A percentile compares a stretch with the other conserved stretches of the same genome.
Evolutionary conservation across 2,329 filamentous ascomycete species (phyloP).

Genomic region (Trichoderma arundinaceum): DNA sequence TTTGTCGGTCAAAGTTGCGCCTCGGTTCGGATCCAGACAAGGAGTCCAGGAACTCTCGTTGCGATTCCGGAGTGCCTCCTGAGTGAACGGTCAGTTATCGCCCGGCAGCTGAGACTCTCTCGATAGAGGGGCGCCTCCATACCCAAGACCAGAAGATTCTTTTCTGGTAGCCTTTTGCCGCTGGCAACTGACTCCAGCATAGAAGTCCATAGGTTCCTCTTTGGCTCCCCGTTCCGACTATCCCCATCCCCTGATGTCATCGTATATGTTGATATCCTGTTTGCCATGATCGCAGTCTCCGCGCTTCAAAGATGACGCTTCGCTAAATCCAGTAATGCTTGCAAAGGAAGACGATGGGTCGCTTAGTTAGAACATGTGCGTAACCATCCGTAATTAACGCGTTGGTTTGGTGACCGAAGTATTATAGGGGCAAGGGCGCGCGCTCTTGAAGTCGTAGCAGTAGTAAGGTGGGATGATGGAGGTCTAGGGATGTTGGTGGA

Average conservation of each 20-base stretch:
- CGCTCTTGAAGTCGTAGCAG: conserved; percentile 35
- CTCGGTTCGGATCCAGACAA: conserved; percentile 60
- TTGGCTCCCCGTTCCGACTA: conserved; percentile 69
- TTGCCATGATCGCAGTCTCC: conserved; percentile 52
- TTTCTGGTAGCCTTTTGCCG: conserved; percentile 87
- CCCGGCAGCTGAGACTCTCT: conserved; percentile 17
- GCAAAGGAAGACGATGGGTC: conserved; percentile 5
- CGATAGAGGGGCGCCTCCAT: conserved; percentile 39
- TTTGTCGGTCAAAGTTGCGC: conserved; percentile 61
- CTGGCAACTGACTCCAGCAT: conserved; percentile 91
- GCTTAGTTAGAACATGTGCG: conserved; percentile 4
- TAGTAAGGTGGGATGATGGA: conserved; percentile 30
- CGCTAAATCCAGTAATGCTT: conserved; percentile 25
- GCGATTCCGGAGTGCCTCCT: conserved; percentile 83
- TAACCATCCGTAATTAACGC: background rate
- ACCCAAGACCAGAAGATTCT: conserved; percentile 88
- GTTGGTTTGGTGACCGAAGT: background rate
- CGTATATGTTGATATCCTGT: conserved; percentile 65
- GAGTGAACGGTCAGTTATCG: conserved; percentile 41
- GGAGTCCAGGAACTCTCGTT: conserved; percentile 80
- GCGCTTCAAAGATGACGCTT: conserved; percentile 26
- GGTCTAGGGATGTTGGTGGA: conserved; percentile 37
- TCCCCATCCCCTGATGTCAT: conserved; percentile 61
- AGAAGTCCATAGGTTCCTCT: conserved; percentile 91
- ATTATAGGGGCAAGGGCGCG: conserved; percentile 17